Evolutionary conservation across 169 alveolate genomes (phyloP).

Genomic region (Plasmodium fragile): DNA sequence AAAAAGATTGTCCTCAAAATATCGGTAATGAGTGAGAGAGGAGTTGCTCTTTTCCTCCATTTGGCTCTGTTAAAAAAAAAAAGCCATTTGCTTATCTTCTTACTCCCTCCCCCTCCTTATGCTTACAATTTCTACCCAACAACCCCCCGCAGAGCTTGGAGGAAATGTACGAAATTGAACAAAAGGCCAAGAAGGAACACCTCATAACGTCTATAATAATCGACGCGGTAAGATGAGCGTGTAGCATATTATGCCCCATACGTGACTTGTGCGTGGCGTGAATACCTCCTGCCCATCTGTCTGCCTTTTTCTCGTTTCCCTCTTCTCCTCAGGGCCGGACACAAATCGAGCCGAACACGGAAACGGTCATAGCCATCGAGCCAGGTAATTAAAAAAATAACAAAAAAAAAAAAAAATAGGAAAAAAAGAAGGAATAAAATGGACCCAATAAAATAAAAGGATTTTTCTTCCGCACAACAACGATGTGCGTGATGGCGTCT

Average conservation of each 20-base stretch:
- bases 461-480: neutral
- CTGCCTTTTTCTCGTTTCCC: neutral
- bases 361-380: conserved; percentile 94
- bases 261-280: neutral
- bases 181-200: conserved; percentile 81
- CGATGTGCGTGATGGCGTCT: neutral
- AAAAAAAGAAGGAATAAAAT: neutral
- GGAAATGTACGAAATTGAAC: conserved; percentile 85
- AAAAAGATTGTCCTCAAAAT: conserved; percentile 87
- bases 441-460: neutral
- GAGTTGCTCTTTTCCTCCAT: neutral
- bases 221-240: conserved; percentile 82
- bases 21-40: conserved; percentile 27
- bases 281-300: neutral
- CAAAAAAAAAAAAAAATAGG: neutral
- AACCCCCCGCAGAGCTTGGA: conserved; percentile 81
- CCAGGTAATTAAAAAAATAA: conserved; percentile 87
- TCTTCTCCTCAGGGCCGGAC: conserved; percentile 88
- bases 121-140: neutral
- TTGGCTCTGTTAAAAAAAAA: neutral
- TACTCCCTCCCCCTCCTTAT: neutral
- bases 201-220: conserved; percentile 85
- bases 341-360: conserved; percentile 92
- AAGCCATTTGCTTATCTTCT: neutral
- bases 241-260: neutral